Evolutionary conservation across 352 stramenopile genomes (phyloP), one percentile per base, ranked within the genome.

Genomic region (Globisporangium abappressorium): DNA sequence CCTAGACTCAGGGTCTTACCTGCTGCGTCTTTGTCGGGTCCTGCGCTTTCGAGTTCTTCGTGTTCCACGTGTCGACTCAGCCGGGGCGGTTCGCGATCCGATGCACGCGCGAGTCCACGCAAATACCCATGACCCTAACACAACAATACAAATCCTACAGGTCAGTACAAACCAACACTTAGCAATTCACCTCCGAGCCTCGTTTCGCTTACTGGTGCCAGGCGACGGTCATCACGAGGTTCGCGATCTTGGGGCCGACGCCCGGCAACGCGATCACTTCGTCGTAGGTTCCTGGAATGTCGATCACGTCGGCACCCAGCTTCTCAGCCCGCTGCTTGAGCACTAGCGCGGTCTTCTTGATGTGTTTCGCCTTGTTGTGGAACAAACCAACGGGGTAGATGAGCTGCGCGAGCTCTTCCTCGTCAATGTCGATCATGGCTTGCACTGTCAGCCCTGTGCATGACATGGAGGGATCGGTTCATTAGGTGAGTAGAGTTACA

Each of bases 71-170:
- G 18, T 91, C 81, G 9, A 98, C 94, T 94, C 95, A 99, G 22
- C 90, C 84, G 1, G 99, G 80, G 49, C 93, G 89, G 73, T 98
- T 98, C 51, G 95, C 96, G 64, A 99, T 98, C 38, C 96, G 92
- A 77, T 99, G 96, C 71, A 99, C 97, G 71, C 99, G 97, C 38
- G 96, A 98, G 69, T 99, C 97, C 15, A 99, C 94, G 53, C 95
- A 98, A 74, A 99, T 98, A 43, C 95, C 97, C 9, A 87, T 70
- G 22, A 80, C 91, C 38, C 84, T 89, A 41, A 68, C 15, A 60
- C 57, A 6, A 8, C n/a, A 18, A 33, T 5, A 20, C 49, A 56
- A 26, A 30, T 8, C 1, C 41, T 46, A n/a, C 5, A 7, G 41
- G 41, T 30, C 9, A 56, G 11, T 22, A 20, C 22, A 30, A 28